phyloP scores from a whole-genome alignment of 2,329 filamentous ascomycete species.

The Calonectria crousiana region DNA sequence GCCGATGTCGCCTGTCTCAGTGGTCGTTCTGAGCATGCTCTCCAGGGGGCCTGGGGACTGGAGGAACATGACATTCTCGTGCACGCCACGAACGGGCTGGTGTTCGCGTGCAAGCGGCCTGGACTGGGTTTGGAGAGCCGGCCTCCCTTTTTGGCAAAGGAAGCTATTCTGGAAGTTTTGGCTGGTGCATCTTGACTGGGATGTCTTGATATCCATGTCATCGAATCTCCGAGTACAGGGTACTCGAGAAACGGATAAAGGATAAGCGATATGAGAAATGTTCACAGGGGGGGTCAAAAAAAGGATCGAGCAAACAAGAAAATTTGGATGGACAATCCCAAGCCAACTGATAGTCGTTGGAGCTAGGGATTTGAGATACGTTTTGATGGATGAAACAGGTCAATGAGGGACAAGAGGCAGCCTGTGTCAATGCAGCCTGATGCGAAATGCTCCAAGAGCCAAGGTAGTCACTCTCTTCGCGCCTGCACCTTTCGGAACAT shows the following conservation, averaged over 20 bases:
- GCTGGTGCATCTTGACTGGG: slow-evolving; percentile 52
- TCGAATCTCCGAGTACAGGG: slow-evolving; percentile 15
- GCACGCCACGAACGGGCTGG: slow-evolving; percentile 58
- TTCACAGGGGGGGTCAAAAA: slow-evolving; percentile 28
- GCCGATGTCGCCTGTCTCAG: slow-evolving; percentile 75
- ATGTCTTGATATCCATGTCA: slow-evolving; percentile 46
- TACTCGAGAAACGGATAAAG: slow-evolving; percentile 19
- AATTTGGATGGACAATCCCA: slow-evolving; percentile 31
- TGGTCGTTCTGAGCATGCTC: slow-evolving; percentile 75
- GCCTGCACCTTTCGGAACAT: neutral
- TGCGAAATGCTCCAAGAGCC: neutral
- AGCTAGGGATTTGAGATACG: slow-evolving; percentile 28
- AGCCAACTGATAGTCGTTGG: slow-evolving; percentile 37
- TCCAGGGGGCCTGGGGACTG: slow-evolving; percentile 67
- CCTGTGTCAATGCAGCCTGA: neutral
- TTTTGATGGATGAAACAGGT: slow-evolving; percentile 28
- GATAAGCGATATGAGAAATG: slow-evolving; percentile 35
- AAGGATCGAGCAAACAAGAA: slow-evolving; percentile 33
- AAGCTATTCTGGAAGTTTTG: slow-evolving; percentile 54
- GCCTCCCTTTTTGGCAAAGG: slow-evolving; percentile 45
- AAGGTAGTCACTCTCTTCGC: neutral
- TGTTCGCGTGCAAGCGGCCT: slow-evolving; percentile 44
- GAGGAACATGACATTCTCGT: slow-evolving; percentile 57
- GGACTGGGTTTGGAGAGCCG: slow-evolving; percentile 28
- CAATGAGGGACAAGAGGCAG: neutral